Base-by-base conservation (phyloP, 441 rosid genomes). In the Omphalea diandra region DNA sequence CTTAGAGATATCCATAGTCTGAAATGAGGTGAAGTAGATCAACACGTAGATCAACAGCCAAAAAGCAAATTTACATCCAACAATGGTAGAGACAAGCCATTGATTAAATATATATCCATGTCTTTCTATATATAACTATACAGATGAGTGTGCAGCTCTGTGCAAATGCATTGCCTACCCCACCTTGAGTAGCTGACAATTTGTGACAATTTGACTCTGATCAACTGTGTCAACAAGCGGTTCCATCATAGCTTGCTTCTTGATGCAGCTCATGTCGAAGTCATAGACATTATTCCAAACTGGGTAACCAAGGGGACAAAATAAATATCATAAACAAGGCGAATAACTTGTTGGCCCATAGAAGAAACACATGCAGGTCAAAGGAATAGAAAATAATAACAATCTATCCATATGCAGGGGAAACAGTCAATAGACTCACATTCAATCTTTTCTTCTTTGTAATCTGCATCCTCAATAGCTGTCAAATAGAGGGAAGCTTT, bases 221-320 rank as follows among this genome's bases (percentile, higher is more conserved):
- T 93, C 95, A 11, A 93, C 97, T 1, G 94, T 91, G 76, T 96
- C 99, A 56, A 96, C 98, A 46, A 96, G 97, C 62, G 99, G 99
- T 79, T 96, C 99, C 90, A 74, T 86, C 81, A 96, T 86, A 31
- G 97, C 98, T 75, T 88, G 92, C 80, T 87, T 91, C 94, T 96
- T 96, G 83, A 96, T 91, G 86, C 99, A 93, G 80, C 90, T 88
- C 99, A 93, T 96, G 82, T 96, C 87, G 67, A 96, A 96, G 73
- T 96, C 98, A 75, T 93, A 96, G 38, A 96, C 99, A 68, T 78
- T 83, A 80, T 93, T 87, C 99, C 98, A 96, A 75, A 91, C 98
- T 96, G 83, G 47, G 65, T n/a, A 68, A 64, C 22, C 44, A 68
- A 64, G 2, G 55, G 24, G 8, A 26, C 18, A 31, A 56, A 49